These are phyloP conservation scores for Vitis hybrid DNA, from an alignment of 177 flowering plant species.

Conservation along the genomic window DNA sequence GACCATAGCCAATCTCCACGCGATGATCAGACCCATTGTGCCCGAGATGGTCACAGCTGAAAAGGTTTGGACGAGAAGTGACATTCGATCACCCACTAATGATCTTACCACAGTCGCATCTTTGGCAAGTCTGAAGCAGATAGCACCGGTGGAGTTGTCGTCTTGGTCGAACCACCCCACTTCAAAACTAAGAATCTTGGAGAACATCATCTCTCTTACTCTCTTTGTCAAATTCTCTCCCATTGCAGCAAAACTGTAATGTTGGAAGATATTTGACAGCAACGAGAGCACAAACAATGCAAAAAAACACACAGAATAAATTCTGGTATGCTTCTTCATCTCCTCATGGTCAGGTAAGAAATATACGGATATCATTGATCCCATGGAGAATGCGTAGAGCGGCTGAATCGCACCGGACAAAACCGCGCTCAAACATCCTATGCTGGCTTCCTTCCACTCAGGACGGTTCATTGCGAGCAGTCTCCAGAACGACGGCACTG, in stretches of 20 bases:
- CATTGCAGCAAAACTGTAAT: slow-evolving; percentile 79
- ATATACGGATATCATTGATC: slow-evolving; percentile 72
- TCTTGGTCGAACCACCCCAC: slow-evolving; percentile 89
- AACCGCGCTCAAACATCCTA: slow-evolving; percentile 57
- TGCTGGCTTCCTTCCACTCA: slow-evolving; percentile 73
- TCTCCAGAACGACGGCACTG: slow-evolving; percentile 64
- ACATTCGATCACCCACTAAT: slow-evolving; percentile 72
- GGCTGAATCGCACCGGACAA: slow-evolving; percentile 84
- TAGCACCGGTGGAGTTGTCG: slow-evolving; percentile 75
- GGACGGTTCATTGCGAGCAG: slow-evolving; percentile 60
- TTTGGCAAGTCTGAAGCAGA: slow-evolving; percentile 80
- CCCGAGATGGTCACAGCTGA: slow-evolving; percentile 69
- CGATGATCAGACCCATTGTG: slow-evolving; percentile 74
- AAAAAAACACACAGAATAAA: slow-evolving; percentile 41
- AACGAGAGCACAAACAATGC: slow-evolving; percentile 61
- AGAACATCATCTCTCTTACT: slow-evolving; percentile 73
- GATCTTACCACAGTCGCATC: slow-evolving; percentile 90
- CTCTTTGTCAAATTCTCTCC: slow-evolving; percentile 85
- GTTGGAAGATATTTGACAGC: slow-evolving; percentile 54
- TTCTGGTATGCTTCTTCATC: slow-evolving; percentile 58
- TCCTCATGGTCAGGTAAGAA: slow-evolving; percentile 54
- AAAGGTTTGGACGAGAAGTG: slow-evolving; percentile 67
- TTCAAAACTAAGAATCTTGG: slow-evolving; percentile 85
- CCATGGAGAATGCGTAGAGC: slow-evolving; percentile 61
- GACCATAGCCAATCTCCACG: slow-evolving; percentile 77